A percentile compares a stretch with the other conserved stretches of the same genome.
Evolutionary conservation across 2,329 filamentous ascomycete genomes (phyloP).

Genomic region (Thermothelomyces thermophilus): DNA sequence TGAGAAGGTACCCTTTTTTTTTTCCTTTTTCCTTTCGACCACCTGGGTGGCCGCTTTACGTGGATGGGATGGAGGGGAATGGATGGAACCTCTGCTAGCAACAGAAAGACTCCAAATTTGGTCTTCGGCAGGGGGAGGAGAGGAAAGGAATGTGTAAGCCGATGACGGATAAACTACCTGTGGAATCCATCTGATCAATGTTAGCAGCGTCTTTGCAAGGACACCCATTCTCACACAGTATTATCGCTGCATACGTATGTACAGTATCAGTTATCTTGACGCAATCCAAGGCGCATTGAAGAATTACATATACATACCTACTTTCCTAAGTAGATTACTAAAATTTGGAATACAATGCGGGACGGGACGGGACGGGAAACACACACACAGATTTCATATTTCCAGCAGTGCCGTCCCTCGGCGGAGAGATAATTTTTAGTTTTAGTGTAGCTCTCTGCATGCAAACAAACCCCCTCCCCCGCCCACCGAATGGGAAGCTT

Average conservation of each 20-base stretch:
- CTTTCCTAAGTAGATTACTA: no score
- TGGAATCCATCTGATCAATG: background rate
- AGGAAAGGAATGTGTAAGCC: background rate
- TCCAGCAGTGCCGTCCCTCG: background rate
- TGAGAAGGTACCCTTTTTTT: background rate
- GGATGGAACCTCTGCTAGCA: background rate
- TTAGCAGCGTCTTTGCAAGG: background rate
- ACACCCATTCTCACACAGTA: no score
- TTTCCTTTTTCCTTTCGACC: background rate
- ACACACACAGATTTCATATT: background rate
- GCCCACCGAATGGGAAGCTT: constrained; percentile 6
- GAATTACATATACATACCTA: background rate
- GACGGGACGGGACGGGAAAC: no score
- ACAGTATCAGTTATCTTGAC: no score
- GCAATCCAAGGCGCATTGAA: no score
- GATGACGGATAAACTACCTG: background rate
- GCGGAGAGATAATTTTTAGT: constrained; percentile 1
- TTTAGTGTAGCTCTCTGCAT: constrained; percentile 4
- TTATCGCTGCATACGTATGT: no score
- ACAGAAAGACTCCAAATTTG: background rate
- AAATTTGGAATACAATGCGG: no score
- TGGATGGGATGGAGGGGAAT: background rate
- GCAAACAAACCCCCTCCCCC: background rate
- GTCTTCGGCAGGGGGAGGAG: no score
- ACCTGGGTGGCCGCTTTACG: constrained; percentile 3